These are phyloP conservation scores for Alternaria angustiovoidea DNA, from an alignment of 2,329 filamentous ascomycete species.

Conservation along the genomic window DNA sequence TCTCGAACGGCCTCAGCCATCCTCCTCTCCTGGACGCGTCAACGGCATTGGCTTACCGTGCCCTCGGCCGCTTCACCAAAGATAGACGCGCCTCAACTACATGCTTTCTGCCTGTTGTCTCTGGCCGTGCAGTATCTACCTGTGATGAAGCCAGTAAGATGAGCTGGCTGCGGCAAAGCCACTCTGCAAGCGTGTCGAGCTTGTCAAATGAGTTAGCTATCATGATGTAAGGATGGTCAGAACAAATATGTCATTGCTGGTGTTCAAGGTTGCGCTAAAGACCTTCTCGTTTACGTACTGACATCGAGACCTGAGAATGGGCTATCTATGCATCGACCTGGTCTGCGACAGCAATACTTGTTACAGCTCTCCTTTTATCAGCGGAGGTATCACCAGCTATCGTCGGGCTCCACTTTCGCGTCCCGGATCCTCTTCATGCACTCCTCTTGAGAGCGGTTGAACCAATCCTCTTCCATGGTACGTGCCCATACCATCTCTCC, in stretches of 20 bases:
- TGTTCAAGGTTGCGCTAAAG: background rate
- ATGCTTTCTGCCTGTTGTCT: background rate
- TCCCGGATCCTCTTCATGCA: background rate
- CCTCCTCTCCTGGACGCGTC: slow-evolving; percentile 10
- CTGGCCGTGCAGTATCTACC: no score
- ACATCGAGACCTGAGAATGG: background rate
- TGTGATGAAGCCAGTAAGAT: background rate
- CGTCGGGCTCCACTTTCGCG: background rate
- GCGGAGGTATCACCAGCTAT: background rate
- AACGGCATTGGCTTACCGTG: background rate
- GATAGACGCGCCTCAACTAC: background rate
- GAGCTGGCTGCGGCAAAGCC: background rate
- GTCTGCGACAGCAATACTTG: background rate
- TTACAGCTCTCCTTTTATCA: background rate
- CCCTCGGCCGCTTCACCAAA: background rate
- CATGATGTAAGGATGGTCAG: background rate
- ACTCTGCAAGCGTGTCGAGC: background rate
- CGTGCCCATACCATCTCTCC: background rate
- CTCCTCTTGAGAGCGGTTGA: background rate
- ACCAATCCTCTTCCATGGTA: background rate
- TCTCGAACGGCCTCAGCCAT: slow-evolving; percentile 4
- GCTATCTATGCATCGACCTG: no score
- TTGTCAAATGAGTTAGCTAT: background rate
- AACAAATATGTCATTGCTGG: background rate
- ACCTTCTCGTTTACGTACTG: background rate